Conservation (phyloP, 2,329 filamentous ascomycete genomes). For the Fusarium bactridioides region DNA sequence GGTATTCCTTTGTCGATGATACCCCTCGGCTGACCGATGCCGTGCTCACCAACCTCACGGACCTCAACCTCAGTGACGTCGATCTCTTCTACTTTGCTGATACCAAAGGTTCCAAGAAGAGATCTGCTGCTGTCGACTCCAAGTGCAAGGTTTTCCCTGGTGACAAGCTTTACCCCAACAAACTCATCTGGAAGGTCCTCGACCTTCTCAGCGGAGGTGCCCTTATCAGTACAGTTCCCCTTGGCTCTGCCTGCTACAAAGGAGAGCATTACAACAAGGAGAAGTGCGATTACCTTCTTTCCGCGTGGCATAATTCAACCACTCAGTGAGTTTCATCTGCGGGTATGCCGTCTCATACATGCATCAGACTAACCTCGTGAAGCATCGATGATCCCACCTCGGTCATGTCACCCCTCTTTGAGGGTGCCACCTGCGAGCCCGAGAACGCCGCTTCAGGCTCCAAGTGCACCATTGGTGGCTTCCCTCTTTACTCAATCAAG, state of each 20-base stretch:
- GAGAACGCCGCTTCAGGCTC: slow-evolving; percentile 32
- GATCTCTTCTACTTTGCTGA: slow-evolving; percentile 46
- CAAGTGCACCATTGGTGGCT: slow-evolving; percentile 51
- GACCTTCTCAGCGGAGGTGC: slow-evolving; percentile 45
- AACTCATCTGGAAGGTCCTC: slow-evolving; percentile 45
- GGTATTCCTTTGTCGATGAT: slow-evolving; percentile 27
- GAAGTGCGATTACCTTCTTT: too few relatives aligned
- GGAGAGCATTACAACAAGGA: slow-evolving; percentile 20
- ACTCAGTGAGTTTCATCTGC: slow-evolving; percentile 22
- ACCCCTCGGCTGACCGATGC: slow-evolving; percentile 47
- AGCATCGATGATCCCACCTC: slow-evolving; percentile 48
- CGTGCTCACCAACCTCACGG: slow-evolving; percentile 44
- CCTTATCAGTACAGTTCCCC: slow-evolving; percentile 45
- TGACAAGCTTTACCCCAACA: slow-evolving; percentile 40
- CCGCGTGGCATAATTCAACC: slow-evolving; percentile 10
- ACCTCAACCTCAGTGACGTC: slow-evolving; percentile 42
- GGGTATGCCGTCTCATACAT: neutral
- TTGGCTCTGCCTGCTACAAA: slow-evolving; percentile 46
- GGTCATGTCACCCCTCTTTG: slow-evolving; percentile 51
- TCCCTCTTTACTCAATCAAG: slow-evolving; percentile 53
- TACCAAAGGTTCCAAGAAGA: slow-evolving; percentile 6
- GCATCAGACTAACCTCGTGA: slow-evolving; percentile 11
- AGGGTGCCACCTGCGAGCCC: slow-evolving; percentile 50
- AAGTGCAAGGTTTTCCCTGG: slow-evolving; percentile 44
- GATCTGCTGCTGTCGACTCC: neutral